Conservation (phyloP, 2,329 filamentous ascomycete genomes). For the Bipolaris cookei region DNA sequence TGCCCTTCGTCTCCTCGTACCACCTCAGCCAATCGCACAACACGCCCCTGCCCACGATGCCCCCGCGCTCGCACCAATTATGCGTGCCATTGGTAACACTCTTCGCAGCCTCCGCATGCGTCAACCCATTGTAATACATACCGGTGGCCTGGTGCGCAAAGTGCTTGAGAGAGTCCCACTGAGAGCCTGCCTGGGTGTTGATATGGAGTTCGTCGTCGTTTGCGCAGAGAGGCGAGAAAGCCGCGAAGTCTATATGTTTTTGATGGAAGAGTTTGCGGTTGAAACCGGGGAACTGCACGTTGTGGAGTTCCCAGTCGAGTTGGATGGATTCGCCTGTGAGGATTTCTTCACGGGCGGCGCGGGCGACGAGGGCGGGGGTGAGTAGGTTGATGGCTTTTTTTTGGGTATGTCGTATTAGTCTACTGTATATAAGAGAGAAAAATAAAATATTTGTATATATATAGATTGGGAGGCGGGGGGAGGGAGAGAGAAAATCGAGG, state of each 20-base stretch:
- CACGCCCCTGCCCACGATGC: slow-evolving; percentile 45
- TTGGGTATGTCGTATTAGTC: not conserved
- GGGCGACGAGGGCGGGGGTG: slow-evolving; percentile 58
- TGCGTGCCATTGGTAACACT: slow-evolving; percentile 42
- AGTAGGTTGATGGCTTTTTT: slow-evolving; percentile 48
- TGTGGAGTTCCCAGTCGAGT: slow-evolving; percentile 63
- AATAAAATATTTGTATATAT: no score
- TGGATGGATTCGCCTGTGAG: slow-evolving; percentile 59
- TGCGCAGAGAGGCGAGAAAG: slow-evolving; percentile 28
- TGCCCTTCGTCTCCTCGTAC: slow-evolving; percentile 41
- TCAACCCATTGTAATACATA: slow-evolving; percentile 42
- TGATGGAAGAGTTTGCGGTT: slow-evolving; percentile 59
- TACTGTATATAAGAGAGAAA: no score
- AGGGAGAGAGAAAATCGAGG: not conserved
- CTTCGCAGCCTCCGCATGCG: slow-evolving; percentile 34
- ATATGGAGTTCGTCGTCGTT: slow-evolving; percentile 45
- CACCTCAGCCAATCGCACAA: slow-evolving; percentile 43
- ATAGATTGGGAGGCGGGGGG: slow-evolving; percentile 9
- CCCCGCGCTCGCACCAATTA: slow-evolving; percentile 47
- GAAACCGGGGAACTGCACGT: slow-evolving; percentile 63
- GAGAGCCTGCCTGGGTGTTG: slow-evolving; percentile 44
- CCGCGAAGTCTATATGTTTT: slow-evolving; percentile 56
- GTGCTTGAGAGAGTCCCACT: slow-evolving; percentile 48
- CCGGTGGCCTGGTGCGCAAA: slow-evolving; percentile 42
- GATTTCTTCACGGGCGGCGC: slow-evolving; percentile 59